These are phyloP conservation scores for Trichomonas gallinae DNA, from an alignment of 208 protist genomes.

Conservation along the genomic window DNA sequence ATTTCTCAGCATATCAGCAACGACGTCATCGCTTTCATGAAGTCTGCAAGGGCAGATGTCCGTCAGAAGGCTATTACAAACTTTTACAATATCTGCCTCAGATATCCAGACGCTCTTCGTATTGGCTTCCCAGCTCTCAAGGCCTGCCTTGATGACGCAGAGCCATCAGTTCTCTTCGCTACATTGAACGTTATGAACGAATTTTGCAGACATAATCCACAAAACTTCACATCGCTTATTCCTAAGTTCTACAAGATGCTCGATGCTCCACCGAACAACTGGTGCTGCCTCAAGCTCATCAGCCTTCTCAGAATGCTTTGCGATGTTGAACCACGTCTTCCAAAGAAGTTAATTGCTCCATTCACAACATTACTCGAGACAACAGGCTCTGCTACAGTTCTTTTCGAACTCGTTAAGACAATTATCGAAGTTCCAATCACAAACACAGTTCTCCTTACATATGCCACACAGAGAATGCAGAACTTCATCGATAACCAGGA, in stretches of 20 bases:
- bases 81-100: conserved; percentile 6
- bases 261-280: not conserved
- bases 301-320: not conserved
- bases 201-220: not conserved
- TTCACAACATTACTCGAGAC: not conserved
- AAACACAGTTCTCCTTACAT: not conserved
- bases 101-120: not conserved
- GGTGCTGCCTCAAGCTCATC: not conserved
- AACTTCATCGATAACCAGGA: not conserved
- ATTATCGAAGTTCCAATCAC: conserved; percentile 21
- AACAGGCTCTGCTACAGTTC: not conserved
- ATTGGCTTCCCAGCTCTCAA: not conserved
- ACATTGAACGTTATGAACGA: not conserved
- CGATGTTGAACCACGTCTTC: not conserved
- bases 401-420: not conserved
- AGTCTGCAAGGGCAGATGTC: not conserved
- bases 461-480: not conserved
- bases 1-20: not conserved
- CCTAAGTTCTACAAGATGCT: conserved; percentile 12
- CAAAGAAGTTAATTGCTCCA: not conserved
- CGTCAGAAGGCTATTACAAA: not conserved
- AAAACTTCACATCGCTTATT: not conserved
- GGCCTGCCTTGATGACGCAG: not conserved
- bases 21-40: not conserved
- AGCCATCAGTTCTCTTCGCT: not conserved